These are phyloP conservation scores for Brettanomyces sp. DNA, from an alignment of 805 yeast genomes.

Conservation along the genomic window DNA sequence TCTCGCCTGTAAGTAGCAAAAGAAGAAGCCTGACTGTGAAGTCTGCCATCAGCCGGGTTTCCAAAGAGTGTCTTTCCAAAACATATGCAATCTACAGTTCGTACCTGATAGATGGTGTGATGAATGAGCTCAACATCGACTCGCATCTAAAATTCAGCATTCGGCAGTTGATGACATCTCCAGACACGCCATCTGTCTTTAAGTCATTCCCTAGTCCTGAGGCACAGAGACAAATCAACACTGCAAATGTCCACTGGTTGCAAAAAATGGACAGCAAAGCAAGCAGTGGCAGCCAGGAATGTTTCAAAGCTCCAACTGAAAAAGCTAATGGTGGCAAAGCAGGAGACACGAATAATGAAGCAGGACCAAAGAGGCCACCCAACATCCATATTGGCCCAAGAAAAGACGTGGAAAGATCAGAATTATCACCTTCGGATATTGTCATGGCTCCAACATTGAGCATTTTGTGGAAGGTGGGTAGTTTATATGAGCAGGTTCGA, in stretches of 20 bases:
- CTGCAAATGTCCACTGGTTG: background rate
- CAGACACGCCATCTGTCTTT: slow-evolving; percentile 1
- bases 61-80: slow-evolving; percentile 48
- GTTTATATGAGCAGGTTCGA: slow-evolving; percentile 41
- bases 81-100: slow-evolving; percentile 60
- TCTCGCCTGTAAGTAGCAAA: slow-evolving; percentile 7
- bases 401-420: background rate
- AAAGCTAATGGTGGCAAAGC: background rate
- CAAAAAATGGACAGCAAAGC: background rate
- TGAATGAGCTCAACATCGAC: slow-evolving; percentile 63
- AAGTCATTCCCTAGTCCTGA: background rate
- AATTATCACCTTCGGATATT: slow-evolving; percentile 25
- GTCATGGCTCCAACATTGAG: slow-evolving; percentile 26
- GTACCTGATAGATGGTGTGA: slow-evolving; percentile 57
- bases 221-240: background rate
- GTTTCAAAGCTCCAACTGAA: too few species aligned
- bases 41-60: slow-evolving; percentile 31
- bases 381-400: background rate
- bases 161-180: slow-evolving; percentile 9
- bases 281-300: too few species aligned
- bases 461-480: slow-evolving; percentile 29
- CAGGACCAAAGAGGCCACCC: background rate
- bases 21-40: slow-evolving; percentile 24
- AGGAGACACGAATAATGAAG: background rate
- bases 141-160: slow-evolving; percentile 12